phyloP scores from a whole-genome alignment of 176 grass and related monocot genomes.

The Pontederia paniculata region DNA sequence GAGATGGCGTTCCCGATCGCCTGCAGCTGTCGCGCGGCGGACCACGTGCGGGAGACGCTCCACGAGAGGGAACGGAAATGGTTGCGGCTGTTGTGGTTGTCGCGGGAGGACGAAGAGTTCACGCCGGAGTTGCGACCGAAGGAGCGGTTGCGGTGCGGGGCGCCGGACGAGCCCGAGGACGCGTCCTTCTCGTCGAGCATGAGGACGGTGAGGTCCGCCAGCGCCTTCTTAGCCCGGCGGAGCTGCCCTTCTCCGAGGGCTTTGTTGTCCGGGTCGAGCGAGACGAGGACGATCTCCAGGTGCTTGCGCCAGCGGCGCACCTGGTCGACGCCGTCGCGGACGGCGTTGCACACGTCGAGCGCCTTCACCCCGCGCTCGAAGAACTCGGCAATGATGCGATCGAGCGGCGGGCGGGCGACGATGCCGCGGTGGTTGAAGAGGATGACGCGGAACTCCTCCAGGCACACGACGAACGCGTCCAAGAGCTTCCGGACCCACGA shows the following conservation, averaged over 20 bases:
- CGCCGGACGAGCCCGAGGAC: conserved; percentile 5
- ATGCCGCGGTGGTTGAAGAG: conserved; percentile 27
- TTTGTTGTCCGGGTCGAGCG: conserved; percentile 19
- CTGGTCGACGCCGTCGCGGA: conserved; percentile 62
- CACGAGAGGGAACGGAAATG: conserved; percentile 84
- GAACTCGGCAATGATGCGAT: conserved; percentile 38
- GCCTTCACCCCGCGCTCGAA: conserved; percentile 69
- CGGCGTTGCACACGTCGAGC: conserved; percentile 86
- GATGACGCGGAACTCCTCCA: conserved; percentile 49
- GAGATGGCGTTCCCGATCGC: conserved; percentile 42
- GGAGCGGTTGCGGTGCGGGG: conserved; percentile 79
- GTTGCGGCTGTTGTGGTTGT: conserved; percentile 8
- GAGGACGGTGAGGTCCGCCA: conserved; percentile 56
- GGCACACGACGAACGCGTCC: conserved; percentile 48
- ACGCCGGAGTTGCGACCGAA: conserved; percentile 40
- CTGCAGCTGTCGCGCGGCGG: conserved; percentile 76
- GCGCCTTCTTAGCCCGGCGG: conserved; percentile 56
- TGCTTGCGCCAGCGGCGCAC: conserved; percentile 56
- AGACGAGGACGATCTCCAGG: conserved; percentile 43
- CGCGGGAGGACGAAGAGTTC: conserved; percentile 8
- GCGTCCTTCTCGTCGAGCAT: conserved; percentile 58
- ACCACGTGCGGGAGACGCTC: conserved; percentile 82
- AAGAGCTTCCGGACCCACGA: conserved; percentile 72
- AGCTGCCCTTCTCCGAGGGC: conserved; percentile 45
- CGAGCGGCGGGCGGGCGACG: conserved; percentile 18